phyloP scores from a whole-genome alignment of 108 stramenopile genomes.

The Skeletonema tropicum region DNA sequence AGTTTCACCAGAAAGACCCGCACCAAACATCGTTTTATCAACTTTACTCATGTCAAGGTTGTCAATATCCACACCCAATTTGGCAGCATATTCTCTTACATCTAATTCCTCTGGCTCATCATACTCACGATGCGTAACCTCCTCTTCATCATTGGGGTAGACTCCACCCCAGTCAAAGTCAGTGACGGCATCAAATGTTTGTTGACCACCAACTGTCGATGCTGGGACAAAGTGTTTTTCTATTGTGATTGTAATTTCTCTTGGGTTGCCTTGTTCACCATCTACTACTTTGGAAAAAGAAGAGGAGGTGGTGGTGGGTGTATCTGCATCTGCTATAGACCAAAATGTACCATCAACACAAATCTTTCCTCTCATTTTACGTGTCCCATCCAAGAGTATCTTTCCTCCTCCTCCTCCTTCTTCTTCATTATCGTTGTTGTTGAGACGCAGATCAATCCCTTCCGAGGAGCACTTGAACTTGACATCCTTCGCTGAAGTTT shows the following conservation, averaged over 20 bases:
- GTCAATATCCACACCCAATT: conserved; percentile 87
- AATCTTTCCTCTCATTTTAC: conserved; percentile 68
- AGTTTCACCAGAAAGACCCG: conserved; percentile 42
- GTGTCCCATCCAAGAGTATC: conserved; percentile 63
- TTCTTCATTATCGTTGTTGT: background rate
- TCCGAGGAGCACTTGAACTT: conserved; percentile 58
- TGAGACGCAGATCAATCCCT: conserved; percentile 31
- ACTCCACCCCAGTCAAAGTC: conserved; percentile 89
- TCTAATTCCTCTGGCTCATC: conserved; percentile 80
- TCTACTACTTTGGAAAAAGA: conserved; percentile 7
- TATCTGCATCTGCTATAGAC: conserved; percentile 74
- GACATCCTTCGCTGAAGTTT: conserved; percentile 70
- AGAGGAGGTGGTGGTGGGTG: conserved; percentile 2
- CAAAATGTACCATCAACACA: conserved; percentile 84
- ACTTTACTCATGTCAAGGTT: conserved; percentile 88
- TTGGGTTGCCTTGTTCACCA: background rate
- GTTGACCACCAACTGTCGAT: conserved; percentile 15
- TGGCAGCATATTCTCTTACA: conserved; percentile 79
- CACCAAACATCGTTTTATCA: conserved; percentile 84
- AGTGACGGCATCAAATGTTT: conserved; percentile 44
- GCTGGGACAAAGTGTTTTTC: conserved; percentile 60
- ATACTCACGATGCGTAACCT: conserved; percentile 70
- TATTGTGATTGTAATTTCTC: conserved; percentile 70
- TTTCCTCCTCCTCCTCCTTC: conserved; percentile 16
- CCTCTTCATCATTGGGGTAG: conserved; percentile 72